Percentiles rank a stretch among this genome's conserved stretches.
These are phyloP conservation scores for Ustilago loliicola DNA, from an alignment of 1,284 basidiomycete genomes.

Conservation along the genomic window DNA sequence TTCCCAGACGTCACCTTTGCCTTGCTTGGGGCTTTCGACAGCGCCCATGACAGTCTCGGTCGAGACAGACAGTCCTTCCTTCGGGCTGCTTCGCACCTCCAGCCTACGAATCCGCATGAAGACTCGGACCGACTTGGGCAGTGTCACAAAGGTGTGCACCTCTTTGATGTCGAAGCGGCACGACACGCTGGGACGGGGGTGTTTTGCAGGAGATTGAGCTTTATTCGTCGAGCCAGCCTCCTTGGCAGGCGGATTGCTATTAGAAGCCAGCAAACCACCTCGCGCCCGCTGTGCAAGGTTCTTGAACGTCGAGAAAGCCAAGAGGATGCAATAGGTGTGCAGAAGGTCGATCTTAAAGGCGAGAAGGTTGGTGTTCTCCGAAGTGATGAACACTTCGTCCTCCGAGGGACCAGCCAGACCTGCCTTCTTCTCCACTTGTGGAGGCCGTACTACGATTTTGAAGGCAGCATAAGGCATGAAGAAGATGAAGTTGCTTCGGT, in stretches of 20 bases:
- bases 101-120: slow-evolving; percentile 62
- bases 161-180: slow-evolving; percentile 54
- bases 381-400: slow-evolving; percentile 73
- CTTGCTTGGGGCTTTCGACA: slow-evolving; percentile 70
- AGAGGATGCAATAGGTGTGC: slow-evolving; percentile 80
- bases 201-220: not conserved
- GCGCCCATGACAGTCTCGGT: slow-evolving; percentile 72
- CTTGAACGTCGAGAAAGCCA: slow-evolving; percentile 77
- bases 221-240: not conserved
- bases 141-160: slow-evolving; percentile 64
- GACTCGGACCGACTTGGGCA: slow-evolving; percentile 67
- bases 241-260: not conserved
- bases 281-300: slow-evolving; percentile 67
- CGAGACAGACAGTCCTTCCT: slow-evolving; percentile 56
- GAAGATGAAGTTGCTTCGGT: slow-evolving; percentile 70
- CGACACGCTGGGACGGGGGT: slow-evolving; percentile 21
- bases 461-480: slow-evolving; percentile 66
- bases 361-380: slow-evolving; percentile 72
- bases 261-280: not conserved
- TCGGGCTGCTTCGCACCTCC: slow-evolving; percentile 57
- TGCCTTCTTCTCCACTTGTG: slow-evolving; percentile 45
- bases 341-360: slow-evolving; percentile 77
- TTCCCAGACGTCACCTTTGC: slow-evolving; percentile 77
- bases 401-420: slow-evolving; percentile 53
- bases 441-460: slow-evolving; percentile 54